Evolutionary conservation across 805 yeast species (phyloP).

Genomic region (Metschnikowia continentalis): DNA sequence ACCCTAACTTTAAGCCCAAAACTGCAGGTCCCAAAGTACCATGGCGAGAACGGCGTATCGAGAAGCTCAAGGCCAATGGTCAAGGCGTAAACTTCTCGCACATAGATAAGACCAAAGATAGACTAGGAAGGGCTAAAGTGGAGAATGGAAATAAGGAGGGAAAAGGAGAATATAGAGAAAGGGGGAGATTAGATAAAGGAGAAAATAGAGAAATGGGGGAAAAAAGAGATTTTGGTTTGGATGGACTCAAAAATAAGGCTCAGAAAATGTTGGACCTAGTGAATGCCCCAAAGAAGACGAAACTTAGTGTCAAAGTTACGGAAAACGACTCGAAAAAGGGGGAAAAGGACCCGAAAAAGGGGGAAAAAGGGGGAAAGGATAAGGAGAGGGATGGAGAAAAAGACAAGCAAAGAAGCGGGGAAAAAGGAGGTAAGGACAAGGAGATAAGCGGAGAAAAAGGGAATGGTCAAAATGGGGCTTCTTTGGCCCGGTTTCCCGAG

Average conservation of each 20-base stretch:
- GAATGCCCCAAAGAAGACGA: background rate
- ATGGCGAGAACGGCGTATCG: slow-evolving; percentile 77
- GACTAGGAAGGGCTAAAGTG: background rate
- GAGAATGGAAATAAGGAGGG: too few relatives aligned
- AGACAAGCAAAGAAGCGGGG: background rate
- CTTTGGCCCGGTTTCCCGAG: background rate
- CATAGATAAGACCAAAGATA: background rate
- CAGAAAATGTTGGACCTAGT: slow-evolving; percentile 2
- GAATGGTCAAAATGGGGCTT: too few relatives aligned
- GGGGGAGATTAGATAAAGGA: too few relatives aligned
- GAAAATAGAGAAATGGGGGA: too few relatives aligned
- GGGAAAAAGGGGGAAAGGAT: background rate
- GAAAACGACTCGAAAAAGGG: too few relatives aligned
- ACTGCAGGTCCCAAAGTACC: slow-evolving; percentile 37
- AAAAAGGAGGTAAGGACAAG: background rate
- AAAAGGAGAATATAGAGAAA: too few relatives aligned
- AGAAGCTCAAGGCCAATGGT: slow-evolving; percentile 49
- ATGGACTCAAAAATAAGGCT: background rate
- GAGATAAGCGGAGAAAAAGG: too few relatives aligned
- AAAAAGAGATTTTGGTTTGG: background rate
- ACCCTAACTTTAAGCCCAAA: slow-evolving; percentile 5
- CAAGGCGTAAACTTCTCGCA: slow-evolving; percentile 8
- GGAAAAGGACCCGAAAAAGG: background rate
- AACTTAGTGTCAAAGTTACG: background rate
- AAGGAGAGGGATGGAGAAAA: too few relatives aligned